Evolutionary conservation across 129 eudicot genomes (phyloP).

Genomic region (Saposhnikovia divaricata): DNA sequence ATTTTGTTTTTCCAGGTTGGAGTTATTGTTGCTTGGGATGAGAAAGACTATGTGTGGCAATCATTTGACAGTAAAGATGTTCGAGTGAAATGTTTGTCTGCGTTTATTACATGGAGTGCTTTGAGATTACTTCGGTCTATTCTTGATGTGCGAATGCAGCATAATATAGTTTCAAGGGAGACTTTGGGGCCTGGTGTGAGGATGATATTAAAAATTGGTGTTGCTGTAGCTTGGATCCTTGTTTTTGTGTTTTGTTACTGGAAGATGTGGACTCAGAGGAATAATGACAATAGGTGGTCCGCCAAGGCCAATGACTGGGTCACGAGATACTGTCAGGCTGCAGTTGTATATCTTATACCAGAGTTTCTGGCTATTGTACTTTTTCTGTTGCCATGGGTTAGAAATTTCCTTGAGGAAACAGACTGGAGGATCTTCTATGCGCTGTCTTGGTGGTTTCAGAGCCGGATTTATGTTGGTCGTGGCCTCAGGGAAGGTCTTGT

Average conservation of each 20-base stretch:
- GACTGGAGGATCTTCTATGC: conserved; percentile 65
- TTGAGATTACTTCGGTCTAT: conserved; percentile 68
- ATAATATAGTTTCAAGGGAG: conserved; percentile 71
- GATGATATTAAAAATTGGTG: conserved; percentile 59
- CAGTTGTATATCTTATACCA: conserved; percentile 43
- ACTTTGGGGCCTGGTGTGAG: conserved; percentile 61
- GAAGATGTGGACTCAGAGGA: conserved; percentile 57
- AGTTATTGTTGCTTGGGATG: conserved; percentile 63
- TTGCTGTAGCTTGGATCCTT: conserved; percentile 62
- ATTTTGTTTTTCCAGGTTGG: conserved; percentile 69
- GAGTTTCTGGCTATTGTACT: conserved; percentile 52
- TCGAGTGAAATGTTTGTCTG: conserved; percentile 58
- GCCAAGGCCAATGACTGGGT: conserved; percentile 40
- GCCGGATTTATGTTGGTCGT: conserved; percentile 71
- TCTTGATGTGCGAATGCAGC: conserved; percentile 75
- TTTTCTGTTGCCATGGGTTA: conserved; percentile 60
- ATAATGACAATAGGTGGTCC: conserved; percentile 60
- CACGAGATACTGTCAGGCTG: conserved; percentile 43
- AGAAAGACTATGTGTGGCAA: conserved; percentile 49
- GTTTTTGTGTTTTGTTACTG: conserved; percentile 57
- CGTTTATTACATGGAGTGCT: conserved; percentile 76
- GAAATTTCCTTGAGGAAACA: conserved; percentile 66
- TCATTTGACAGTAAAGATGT: conserved; percentile 38
- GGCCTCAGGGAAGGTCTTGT: conserved; percentile 81
- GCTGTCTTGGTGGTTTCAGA: conserved; percentile 87